Percentiles rank a stretch among this genome's conserved stretches.
Evolutionary conservation across 2,329 filamentous ascomycete species (phyloP).

Genomic region (Claviceps sp.): DNA sequence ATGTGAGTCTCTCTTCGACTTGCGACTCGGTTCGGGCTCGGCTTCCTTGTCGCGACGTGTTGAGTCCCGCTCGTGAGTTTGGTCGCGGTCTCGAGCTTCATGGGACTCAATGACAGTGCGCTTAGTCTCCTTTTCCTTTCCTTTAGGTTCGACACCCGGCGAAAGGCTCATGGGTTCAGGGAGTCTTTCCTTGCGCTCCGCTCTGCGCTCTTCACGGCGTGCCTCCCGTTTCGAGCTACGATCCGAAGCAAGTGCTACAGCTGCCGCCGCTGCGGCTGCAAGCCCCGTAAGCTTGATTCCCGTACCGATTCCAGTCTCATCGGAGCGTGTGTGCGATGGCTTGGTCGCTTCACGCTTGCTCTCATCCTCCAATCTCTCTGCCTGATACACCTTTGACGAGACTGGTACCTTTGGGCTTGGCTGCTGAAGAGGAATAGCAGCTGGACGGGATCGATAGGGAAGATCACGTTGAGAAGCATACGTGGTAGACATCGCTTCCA

Average conservation of each 20-base stretch:
- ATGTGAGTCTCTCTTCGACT: constrained; percentile 17
- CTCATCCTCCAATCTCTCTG: constrained; percentile 26
- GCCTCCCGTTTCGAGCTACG: constrained; percentile 9
- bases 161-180: constrained; percentile 5
- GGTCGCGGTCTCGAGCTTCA: constrained; percentile 9
- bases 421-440: constrained; percentile 62
- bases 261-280: constrained; percentile 35
- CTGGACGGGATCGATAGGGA: constrained; percentile 34
- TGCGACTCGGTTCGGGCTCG: constrained; percentile 9
- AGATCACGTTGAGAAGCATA: constrained; percentile 27
- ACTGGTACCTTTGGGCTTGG: constrained; percentile 69
- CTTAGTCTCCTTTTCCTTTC: not conserved
- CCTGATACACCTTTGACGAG: constrained; percentile 52
- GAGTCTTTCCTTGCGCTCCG: constrained; percentile 11
- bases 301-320: constrained; percentile 27
- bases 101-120: constrained; percentile 6
- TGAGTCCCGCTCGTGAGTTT: constrained; percentile 11
- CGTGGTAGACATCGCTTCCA: constrained; percentile 34
- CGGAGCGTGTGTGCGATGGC: constrained; percentile 17
- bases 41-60: constrained; percentile 13
- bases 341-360: constrained; percentile 19
- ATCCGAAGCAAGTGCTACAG: constrained; percentile 18
- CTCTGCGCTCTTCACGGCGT: constrained; percentile 11
- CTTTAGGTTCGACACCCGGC: not conserved
- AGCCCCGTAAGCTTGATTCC: constrained; percentile 31